These are phyloP conservation scores for Fraxinus floribunda DNA, from an alignment of 305 asterid species.

Conservation along the genomic window DNA sequence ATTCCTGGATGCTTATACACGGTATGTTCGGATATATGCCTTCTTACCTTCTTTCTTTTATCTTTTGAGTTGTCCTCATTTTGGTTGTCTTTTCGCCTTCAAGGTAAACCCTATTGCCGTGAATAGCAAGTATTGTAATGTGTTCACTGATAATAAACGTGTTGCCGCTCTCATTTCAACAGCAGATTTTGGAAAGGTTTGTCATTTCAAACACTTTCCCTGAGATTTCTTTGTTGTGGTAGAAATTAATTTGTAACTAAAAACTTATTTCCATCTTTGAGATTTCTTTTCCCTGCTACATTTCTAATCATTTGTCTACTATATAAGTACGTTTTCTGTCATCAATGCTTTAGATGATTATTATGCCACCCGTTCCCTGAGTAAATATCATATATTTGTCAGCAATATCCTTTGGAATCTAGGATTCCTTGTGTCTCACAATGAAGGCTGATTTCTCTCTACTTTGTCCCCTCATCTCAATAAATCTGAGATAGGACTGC, in stretches of 20 bases:
- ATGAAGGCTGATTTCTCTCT: neutral
- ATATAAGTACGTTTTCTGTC: neutral
- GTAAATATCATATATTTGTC: neutral
- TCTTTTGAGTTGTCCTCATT: slow-evolving; percentile 26
- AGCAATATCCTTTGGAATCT: neutral
- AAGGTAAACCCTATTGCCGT: slow-evolving; percentile 99
- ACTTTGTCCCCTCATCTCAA: neutral
- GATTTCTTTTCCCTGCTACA: neutral
- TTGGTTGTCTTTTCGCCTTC: slow-evolving; percentile 30
- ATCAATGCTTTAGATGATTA: neutral
- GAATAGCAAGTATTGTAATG: slow-evolving; percentile 98
- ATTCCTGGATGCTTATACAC: slow-evolving; percentile 94
- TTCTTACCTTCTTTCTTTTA: slow-evolving; percentile 19
- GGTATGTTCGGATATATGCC: slow-evolving; percentile 39
- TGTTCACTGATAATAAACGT: slow-evolving; percentile 96
- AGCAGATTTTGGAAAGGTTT: slow-evolving; percentile 89
- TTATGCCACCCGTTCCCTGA: neutral
- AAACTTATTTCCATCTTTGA: neutral
- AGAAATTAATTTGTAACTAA: neutral
- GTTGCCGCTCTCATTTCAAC: slow-evolving; percentile 77
- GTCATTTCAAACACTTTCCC: slow-evolving; percentile 29
- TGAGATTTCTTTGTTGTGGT: neutral
- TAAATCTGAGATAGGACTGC: neutral
- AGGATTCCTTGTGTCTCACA: neutral
- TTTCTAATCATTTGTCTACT: neutral